These are phyloP conservation scores for Dispira simplex DNA, from an alignment of 192 early-diverging fungal genomes.

Conservation along the genomic window DNA sequence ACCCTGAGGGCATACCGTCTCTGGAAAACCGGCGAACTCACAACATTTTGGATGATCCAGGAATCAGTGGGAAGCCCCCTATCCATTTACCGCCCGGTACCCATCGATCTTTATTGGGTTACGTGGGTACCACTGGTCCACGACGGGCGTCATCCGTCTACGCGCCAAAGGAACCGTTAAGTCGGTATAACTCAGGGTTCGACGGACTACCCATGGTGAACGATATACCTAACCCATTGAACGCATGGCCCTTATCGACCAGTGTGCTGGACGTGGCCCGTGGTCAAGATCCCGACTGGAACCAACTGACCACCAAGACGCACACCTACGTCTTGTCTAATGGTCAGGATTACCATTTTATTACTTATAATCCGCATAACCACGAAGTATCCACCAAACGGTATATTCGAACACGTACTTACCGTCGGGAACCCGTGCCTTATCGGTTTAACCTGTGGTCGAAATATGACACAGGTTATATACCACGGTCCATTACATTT, in stretches of 20 bases:
- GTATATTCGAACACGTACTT: conserved; percentile 54
- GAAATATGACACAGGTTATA: conserved; percentile 46
- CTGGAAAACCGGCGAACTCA: no score
- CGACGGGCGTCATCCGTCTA: not conserved
- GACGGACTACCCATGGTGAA: not conserved
- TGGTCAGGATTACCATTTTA: not conserved
- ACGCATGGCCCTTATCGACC: not conserved
- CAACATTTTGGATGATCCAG: no score
- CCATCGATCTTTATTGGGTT: not conserved
- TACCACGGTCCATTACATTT: conserved; percentile 40
- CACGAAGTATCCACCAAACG: conserved; percentile 68
- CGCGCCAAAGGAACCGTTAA: not conserved
- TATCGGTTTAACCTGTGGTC: conserved; percentile 83
- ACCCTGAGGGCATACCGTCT: not conserved
- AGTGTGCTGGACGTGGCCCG: not conserved
- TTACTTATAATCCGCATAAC: conserved; percentile 24
- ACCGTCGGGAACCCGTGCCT: conserved; percentile 33
- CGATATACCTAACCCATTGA: not conserved
- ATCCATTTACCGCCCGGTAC: not conserved
- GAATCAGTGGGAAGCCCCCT: not conserved
- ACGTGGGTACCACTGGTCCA: not conserved
- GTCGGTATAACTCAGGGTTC: not conserved
- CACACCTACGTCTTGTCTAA: conserved; percentile 1
- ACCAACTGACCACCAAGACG: not conserved
- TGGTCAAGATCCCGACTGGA: not conserved